Percentiles rank a stretch among this genome's conserved stretches.
Conservation (phyloP, 2,329 filamentous ascomycete genomes). For the Aspergillus phoenicis region DNA sequence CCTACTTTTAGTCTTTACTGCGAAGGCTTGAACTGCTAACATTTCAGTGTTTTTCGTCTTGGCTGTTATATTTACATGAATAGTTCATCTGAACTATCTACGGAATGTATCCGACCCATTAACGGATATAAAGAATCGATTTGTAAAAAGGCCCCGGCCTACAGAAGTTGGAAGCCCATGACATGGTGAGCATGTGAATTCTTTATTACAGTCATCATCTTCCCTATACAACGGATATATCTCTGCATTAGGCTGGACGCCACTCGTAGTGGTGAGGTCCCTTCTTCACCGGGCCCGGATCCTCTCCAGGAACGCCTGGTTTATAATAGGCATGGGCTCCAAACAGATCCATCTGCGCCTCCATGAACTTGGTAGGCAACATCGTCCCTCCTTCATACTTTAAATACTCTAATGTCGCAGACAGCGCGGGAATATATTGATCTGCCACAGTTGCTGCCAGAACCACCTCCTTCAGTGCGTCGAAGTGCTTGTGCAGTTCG, state of each 20-base stretch:
- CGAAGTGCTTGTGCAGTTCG: constrained; percentile 57
- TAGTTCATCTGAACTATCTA: too few relatives aligned
- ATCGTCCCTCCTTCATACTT: constrained; percentile 64
- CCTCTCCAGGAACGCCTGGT: constrained; percentile 53
- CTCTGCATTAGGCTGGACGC: constrained; percentile 44
- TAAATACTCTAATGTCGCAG: constrained; percentile 66
- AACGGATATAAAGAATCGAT: too few relatives aligned
- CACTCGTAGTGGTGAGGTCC: constrained; percentile 68
- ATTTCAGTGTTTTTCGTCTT: too few relatives aligned
- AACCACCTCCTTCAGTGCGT: constrained; percentile 59
- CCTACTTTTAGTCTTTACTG: too few relatives aligned
- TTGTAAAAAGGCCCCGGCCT: too few relatives aligned
- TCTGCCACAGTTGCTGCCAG: constrained; percentile 59
- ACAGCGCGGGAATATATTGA: constrained; percentile 62
- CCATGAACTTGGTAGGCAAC: constrained; percentile 69
- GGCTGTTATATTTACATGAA: too few relatives aligned
- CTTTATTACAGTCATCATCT: too few relatives aligned
- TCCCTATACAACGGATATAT: too few relatives aligned
- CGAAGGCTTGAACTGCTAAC: too few relatives aligned
- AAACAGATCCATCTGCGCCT: constrained; percentile 72
- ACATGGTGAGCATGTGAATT: background rate
- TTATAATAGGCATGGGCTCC: constrained; percentile 67
- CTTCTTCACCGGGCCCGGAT: constrained; percentile 54
- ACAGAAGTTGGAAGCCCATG: too few relatives aligned
- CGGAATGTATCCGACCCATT: too few relatives aligned